These are phyloP conservation scores for Huntiella abstrusa DNA, from an alignment of 2,329 filamentous ascomycete species.

Conservation along the genomic window DNA sequence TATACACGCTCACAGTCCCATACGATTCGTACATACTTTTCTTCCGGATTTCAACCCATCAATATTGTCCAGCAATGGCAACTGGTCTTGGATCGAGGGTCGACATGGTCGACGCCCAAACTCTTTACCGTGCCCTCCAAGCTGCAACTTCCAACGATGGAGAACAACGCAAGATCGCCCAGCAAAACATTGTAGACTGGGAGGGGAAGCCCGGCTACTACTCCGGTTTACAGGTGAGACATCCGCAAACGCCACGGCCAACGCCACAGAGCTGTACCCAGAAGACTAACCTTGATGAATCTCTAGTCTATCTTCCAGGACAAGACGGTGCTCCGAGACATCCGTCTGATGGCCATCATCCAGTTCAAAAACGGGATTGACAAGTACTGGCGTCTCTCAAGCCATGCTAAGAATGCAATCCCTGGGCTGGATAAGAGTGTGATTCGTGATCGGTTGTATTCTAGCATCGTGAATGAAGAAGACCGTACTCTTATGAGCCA, in stretches of 20 bases:
- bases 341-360: constrained; percentile 79
- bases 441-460: constrained; percentile 58
- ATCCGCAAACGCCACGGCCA: too few species aligned
- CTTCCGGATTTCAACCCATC: too few species aligned
- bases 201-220: constrained; percentile 49
- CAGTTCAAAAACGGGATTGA: constrained; percentile 95
- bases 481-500: constrained; percentile 63
- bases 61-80: constrained; percentile 63
- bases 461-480: constrained; percentile 59
- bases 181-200: constrained; percentile 55
- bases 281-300: neutral
- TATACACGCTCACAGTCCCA: too few species aligned
- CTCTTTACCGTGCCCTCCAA: constrained; percentile 45
- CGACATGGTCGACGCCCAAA: constrained; percentile 25
- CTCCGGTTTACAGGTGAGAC: constrained; percentile 43
- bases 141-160: constrained; percentile 44
- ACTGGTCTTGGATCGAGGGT: constrained; percentile 13
- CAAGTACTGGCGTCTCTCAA: constrained; percentile 66
- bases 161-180: constrained; percentile 44
- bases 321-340: constrained; percentile 52
- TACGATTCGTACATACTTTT: too few species aligned
- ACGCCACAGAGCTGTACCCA: too few species aligned
- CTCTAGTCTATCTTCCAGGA: constrained; percentile 61
- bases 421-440: constrained; percentile 55
- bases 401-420: constrained; percentile 39